phyloP scores from a whole-genome alignment of 106 monocot genomes.

The Acorus gramineus region DNA sequence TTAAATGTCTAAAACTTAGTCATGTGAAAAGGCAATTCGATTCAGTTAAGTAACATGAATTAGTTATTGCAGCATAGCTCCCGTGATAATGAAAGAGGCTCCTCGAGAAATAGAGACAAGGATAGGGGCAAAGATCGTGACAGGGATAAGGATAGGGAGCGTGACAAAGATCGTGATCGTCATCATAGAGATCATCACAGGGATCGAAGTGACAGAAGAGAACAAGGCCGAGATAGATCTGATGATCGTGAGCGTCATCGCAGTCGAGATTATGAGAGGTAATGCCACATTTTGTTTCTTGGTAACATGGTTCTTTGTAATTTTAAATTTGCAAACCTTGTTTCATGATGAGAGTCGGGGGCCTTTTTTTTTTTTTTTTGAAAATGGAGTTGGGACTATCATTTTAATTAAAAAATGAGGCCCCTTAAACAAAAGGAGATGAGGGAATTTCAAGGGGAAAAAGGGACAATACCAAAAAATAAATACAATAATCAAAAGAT shows the following conservation, averaged over 20 bases:
- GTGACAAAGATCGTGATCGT: not conserved
- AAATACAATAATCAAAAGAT: too few relatives aligned
- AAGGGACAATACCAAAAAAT: too few relatives aligned
- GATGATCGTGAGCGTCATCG: not conserved
- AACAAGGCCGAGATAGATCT: not conserved
- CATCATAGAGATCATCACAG: constrained; percentile 4
- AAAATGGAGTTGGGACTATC: too few relatives aligned
- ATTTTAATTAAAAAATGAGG: too few relatives aligned
- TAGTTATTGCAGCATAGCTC: too few relatives aligned
- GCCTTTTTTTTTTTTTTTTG: too few relatives aligned
- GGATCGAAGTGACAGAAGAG: constrained; percentile 1
- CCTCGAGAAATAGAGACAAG: not conserved
- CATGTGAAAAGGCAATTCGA: too few relatives aligned
- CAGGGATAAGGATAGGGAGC: not conserved
- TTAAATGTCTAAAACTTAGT: too few relatives aligned
- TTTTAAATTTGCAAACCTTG: not conserved
- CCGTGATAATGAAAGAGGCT: not conserved
- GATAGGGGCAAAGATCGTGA: not conserved
- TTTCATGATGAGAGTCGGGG: not conserved
- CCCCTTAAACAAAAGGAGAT: too few relatives aligned
- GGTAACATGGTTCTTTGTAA: not conserved
- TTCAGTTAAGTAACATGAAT: too few relatives aligned
- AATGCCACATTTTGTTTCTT: not conserved
- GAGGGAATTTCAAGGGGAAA: too few relatives aligned
- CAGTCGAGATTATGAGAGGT: not conserved